A percentile compares a stretch with the other conserved stretches of the same genome.
Evolutionary conservation across 495 filamentous ascomycete genomes (phyloP).

Genomic region (Aspergillus funiculosus): DNA sequence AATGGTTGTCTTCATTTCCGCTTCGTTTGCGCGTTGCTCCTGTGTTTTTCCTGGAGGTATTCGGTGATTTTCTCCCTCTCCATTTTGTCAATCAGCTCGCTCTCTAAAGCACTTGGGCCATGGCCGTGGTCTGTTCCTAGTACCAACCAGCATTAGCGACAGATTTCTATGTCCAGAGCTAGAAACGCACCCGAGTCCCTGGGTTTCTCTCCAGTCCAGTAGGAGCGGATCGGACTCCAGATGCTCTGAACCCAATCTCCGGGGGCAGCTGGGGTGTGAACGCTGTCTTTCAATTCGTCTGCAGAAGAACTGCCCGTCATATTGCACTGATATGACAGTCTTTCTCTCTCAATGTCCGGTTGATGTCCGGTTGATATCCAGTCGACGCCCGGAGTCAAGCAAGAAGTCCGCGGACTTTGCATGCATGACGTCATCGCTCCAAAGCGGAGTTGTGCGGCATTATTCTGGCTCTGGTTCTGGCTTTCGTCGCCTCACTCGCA

Average conservation of each 20-base stretch:
- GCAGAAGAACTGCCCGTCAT: constrained; percentile 4
- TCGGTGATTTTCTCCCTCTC: constrained; percentile 29
- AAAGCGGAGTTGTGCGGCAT: neutral
- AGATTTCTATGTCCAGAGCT: neutral
- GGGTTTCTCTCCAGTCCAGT: neutral
- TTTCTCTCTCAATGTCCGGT: no score
- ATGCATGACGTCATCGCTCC: constrained; percentile 1
- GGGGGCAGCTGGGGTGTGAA: neutral
- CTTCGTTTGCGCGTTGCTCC: constrained; percentile 18
- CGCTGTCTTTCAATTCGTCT: constrained; percentile 1
- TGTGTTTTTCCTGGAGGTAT: constrained; percentile 28
- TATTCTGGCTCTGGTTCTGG: no score
- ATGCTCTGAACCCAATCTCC: constrained; percentile 5
- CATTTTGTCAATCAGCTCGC: constrained; percentile 25
- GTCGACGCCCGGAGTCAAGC: no score
- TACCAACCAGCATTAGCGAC: neutral
- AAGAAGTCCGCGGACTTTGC: neutral
- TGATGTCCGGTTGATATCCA: no score
- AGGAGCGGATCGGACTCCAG: constrained; percentile 1
- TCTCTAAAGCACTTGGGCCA: no score
- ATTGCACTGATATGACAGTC: neutral
- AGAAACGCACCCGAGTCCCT: neutral
- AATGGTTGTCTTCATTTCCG: constrained; percentile 3
- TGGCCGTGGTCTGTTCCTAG: no score
- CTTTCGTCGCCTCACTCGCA: no score